A percentile compares a stretch with the other conserved stretches of the same genome.
phyloP scores from a whole-genome alignment of 2,329 filamentous ascomycete species.

The Chrysoporthe puriensis region DNA sequence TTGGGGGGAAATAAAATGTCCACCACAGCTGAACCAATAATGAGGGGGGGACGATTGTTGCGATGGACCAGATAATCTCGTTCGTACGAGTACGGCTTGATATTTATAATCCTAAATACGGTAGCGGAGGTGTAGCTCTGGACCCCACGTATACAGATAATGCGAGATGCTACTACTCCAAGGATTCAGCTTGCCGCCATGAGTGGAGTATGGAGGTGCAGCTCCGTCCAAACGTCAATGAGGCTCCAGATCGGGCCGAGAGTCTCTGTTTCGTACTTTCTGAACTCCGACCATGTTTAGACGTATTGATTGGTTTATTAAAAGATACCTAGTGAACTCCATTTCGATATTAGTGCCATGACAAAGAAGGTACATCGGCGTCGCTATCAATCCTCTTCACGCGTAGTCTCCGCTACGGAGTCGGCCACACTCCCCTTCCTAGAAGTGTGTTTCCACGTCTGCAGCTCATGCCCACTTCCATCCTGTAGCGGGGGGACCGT shows the following conservation, averaged over 20 bases:
- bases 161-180: not conserved
- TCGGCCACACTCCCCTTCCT: not conserved
- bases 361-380: too few species aligned
- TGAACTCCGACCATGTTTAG: too few species aligned
- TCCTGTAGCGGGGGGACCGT: not conserved
- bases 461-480: not conserved
- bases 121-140: not conserved
- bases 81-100: not conserved
- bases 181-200: not conserved
- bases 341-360: too few species aligned
- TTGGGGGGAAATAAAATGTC: not conserved
- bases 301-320: too few species aligned
- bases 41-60: not conserved
- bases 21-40: not conserved
- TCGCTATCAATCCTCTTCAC: not conserved
- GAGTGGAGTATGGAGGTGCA: slow-evolving; percentile 4
- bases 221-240: not conserved
- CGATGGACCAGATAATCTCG: not conserved
- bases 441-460: not conserved
- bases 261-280: too few species aligned
- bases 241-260: too few species aligned
- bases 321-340: too few species aligned
- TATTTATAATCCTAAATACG: not conserved
- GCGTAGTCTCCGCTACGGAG: not conserved
- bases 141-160: not conserved